Evolutionary conservation across 805 yeast species (phyloP).

Genomic region (Ogataea wickerhamii): DNA sequence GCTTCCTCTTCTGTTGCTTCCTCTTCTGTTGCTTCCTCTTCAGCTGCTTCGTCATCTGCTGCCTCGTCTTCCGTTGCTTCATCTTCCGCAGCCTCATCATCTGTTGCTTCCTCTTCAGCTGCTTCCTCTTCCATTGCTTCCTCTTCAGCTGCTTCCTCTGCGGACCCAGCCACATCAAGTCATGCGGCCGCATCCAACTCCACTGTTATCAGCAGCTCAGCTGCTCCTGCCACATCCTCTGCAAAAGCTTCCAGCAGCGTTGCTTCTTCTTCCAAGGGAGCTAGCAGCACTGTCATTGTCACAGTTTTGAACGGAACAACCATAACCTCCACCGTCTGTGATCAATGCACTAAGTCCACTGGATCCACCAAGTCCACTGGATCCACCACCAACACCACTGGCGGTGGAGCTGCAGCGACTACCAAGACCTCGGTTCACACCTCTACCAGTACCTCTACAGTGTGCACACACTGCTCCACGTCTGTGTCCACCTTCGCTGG

Average conservation of each 20-base stretch:
- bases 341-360: neutral
- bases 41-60: constrained; percentile 10
- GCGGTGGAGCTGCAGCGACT: too few relatives aligned
- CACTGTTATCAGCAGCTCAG: constrained; percentile 1
- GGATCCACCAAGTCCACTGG: neutral
- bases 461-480: constrained; percentile 1
- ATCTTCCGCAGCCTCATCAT: neutral
- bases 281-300: neutral
- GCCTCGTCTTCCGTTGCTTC: constrained; percentile 2
- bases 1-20: constrained; percentile 9
- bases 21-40: constrained; percentile 9
- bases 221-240: neutral
- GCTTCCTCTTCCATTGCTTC: constrained; percentile 15
- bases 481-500: constrained; percentile 13
- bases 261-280: too few relatives aligned
- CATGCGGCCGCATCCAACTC: constrained; percentile 1
- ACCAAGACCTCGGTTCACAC: too few relatives aligned
- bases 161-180: constrained; percentile 3
- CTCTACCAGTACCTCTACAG: constrained; percentile 3
- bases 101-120: constrained; percentile 24
- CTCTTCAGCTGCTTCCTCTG: neutral
- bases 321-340: constrained; percentile 1
- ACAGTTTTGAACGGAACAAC: neutral
- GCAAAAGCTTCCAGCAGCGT: neutral
- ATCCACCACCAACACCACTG: neutral